Evolutionary conservation across 1,284 basidiomycete genomes (phyloP).

Genomic region (Hymenochaete sp.): DNA sequence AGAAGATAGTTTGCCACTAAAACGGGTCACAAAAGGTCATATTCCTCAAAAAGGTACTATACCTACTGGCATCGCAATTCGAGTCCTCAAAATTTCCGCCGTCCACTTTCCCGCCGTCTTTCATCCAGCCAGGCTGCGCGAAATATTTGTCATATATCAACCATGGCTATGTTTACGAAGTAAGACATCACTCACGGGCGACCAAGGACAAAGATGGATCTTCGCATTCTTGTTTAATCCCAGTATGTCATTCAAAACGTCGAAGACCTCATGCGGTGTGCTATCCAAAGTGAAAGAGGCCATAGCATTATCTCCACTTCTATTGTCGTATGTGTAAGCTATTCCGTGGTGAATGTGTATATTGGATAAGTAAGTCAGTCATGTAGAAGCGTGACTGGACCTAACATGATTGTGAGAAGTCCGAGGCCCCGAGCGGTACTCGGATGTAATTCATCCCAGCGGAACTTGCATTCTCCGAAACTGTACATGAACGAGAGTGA

Average conservation of each 20-base stretch:
- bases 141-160: conserved; percentile 1
- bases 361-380: neutral
- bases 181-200: conserved; percentile 31
- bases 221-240: conserved; percentile 33
- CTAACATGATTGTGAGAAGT: conserved; percentile 16
- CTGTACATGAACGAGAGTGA: conserved; percentile 3
- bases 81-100: conserved; percentile 35
- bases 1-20: conserved; percentile 42
- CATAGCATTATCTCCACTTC: conserved; percentile 10
- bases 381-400: neutral
- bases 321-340: conserved; percentile 17
- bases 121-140: conserved; percentile 46
- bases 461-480: conserved; percentile 11
- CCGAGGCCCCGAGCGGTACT: conserved; percentile 17
- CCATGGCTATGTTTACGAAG: neutral
- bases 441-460: conserved; percentile 18
- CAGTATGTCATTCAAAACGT: conserved; percentile 15
- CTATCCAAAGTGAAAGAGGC: conserved; percentile 15
- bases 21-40: neutral
- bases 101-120: conserved; percentile 34
- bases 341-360: neutral
- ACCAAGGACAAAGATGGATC: conserved; percentile 43
- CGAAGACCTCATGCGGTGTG: conserved; percentile 13
- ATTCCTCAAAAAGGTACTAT: neutral
- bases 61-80: conserved; percentile 32